phyloP scores from a whole-genome alignment of 148 eudicot species.

The Vaccinium myrtillus region DNA sequence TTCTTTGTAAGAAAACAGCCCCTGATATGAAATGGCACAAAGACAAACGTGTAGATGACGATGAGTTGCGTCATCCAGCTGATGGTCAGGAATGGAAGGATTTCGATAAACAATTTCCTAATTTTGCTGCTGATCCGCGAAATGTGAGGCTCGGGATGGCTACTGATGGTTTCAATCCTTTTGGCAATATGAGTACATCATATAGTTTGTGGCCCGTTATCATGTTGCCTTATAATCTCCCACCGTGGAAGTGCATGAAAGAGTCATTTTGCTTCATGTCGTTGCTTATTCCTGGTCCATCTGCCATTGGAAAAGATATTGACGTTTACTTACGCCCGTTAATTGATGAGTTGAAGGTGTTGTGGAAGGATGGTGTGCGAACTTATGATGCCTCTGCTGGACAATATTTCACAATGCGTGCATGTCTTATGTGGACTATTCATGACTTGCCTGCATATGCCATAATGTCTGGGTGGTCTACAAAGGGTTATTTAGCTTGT shows the following conservation, averaged over 20 bases:
- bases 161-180: not conserved
- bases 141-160: not conserved
- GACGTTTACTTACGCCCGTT: not conserved
- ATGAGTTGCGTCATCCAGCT: not conserved
- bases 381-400: too few species aligned
- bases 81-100: not conserved
- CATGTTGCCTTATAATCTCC: too few species aligned
- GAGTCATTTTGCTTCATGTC: too few species aligned
- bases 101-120: not conserved
- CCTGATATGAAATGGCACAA: too few species aligned
- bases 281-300: too few species aligned
- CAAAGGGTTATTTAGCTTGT: not conserved
- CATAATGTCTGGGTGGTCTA: not conserved
- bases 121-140: not conserved
- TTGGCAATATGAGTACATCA: not conserved
- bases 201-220: not conserved
- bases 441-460: not conserved
- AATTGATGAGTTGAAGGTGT: not conserved
- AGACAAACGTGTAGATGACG: not conserved
- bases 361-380: not conserved
- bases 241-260: too few species aligned
- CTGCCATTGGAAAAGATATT: not conserved
- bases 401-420: not conserved
- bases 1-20: too few species aligned
- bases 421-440: not conserved